Conservation (phyloP, 768 basidiomycete genomes). For the Naematelia encephala region DNA sequence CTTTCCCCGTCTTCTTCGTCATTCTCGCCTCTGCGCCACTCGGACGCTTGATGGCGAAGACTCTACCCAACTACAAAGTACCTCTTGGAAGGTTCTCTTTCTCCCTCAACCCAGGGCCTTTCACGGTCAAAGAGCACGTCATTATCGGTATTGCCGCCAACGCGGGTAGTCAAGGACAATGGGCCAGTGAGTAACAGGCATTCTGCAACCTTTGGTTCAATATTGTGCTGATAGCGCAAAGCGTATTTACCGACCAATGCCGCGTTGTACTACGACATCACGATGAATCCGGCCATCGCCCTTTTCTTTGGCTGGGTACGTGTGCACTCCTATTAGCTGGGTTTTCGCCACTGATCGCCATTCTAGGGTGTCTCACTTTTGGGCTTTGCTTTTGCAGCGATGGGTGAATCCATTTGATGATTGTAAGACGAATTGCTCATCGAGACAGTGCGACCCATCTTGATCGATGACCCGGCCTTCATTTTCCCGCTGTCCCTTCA, state of each 20-base stretch:
- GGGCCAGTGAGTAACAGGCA: slow-evolving; percentile 3
- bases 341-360: background rate
- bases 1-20: slow-evolving; percentile 19
- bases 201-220: background rate
- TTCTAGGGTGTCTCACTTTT: slow-evolving; percentile 9
- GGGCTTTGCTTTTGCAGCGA: slow-evolving; percentile 9
- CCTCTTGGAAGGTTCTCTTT: slow-evolving; percentile 20
- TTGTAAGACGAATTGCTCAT: background rate
- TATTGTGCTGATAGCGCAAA: background rate
- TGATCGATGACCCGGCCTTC: slow-evolving; percentile 17
- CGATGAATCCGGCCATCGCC: slow-evolving; percentile 12
- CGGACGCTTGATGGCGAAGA: slow-evolving; percentile 24
- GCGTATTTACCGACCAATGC: slow-evolving; percentile 15
- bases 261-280: slow-evolving; percentile 15
- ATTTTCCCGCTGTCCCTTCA: slow-evolving; percentile 15
- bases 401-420: slow-evolving; percentile 2
- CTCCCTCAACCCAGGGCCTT: slow-evolving; percentile 39
- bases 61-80: slow-evolving; percentile 24
- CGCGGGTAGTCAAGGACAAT: slow-evolving; percentile 12
- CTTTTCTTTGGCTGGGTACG: slow-evolving; percentile 18
- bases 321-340: background rate
- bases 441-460: slow-evolving; percentile 5
- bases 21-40: slow-evolving; percentile 20
- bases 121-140: slow-evolving; percentile 48
- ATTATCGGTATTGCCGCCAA: slow-evolving; percentile 23